phyloP scores from a whole-genome alignment of 805 yeast species.

The Babjeviella inositovora region DNA sequence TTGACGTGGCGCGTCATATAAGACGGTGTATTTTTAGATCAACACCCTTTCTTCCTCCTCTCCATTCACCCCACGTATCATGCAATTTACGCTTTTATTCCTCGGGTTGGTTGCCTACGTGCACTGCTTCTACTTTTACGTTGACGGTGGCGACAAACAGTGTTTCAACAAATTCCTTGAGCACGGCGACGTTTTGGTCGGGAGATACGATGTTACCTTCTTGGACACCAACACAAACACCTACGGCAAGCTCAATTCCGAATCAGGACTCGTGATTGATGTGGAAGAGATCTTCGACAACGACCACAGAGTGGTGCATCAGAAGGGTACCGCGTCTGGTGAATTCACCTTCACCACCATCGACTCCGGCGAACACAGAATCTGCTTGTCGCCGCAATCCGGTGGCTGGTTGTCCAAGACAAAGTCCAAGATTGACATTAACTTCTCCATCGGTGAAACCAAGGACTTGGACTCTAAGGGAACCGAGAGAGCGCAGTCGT shows the following conservation, averaged over 20 bases:
- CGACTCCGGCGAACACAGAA: conserved; percentile 73
- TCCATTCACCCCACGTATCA: no score
- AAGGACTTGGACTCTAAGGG: conserved; percentile 47
- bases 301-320: conserved; percentile 62
- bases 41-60: no score
- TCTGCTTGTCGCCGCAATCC: conserved; percentile 42
- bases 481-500: conserved; percentile 30
- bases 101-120: conserved; percentile 8
- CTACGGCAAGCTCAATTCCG: conserved; percentile 14
- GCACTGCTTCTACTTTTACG: conserved; percentile 24
- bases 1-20: no score
- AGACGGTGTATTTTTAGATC: no score
- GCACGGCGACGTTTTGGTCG: conserved; percentile 29
- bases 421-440: conserved; percentile 56
- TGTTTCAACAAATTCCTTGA: conserved; percentile 43
- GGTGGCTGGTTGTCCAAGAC: conserved; percentile 20
- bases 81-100: no score
- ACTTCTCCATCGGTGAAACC: conserved; percentile 53
- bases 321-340: conserved; percentile 41
- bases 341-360: conserved; percentile 70
- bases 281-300: conserved; percentile 61
- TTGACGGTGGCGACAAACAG: conserved; percentile 30
- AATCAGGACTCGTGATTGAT: no score
- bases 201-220: conserved; percentile 30
- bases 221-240: conserved; percentile 15